These are phyloP conservation scores for Zoysia japonica DNA, from an alignment of 176 grass and related monocot species.

Conservation along the genomic window DNA sequence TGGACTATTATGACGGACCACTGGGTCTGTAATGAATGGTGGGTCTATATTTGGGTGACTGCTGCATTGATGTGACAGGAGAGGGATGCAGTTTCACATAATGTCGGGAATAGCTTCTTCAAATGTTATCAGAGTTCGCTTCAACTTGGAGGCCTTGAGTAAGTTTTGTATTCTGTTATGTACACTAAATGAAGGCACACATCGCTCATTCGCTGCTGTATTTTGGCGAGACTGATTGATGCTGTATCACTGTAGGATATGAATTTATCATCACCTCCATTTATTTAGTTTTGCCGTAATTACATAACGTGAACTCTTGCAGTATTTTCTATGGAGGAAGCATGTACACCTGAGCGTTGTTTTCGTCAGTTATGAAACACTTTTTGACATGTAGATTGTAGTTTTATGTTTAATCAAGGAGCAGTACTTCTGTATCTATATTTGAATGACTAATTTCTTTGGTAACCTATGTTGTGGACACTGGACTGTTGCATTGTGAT, in stretches of 20 bases:
- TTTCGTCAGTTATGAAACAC: too few species aligned
- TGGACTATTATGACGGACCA: constrained; percentile 12
- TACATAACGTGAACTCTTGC: too few species aligned
- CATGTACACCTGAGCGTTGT: too few species aligned
- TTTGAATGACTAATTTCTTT: too few species aligned
- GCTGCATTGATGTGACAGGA: constrained; percentile 39
- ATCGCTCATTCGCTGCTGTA: constrained; percentile 29
- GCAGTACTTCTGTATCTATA: too few species aligned
- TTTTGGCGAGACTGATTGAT: constrained; percentile 44
- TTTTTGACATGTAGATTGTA: too few species aligned
- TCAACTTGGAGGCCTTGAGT: constrained; percentile 38
- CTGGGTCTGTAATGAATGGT: constrained; percentile 29
- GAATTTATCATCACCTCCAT: too few species aligned
- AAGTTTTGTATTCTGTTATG: constrained; percentile 62
- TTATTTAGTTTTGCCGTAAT: too few species aligned
- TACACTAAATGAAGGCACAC: constrained; percentile 46
- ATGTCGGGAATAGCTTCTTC: constrained; percentile 27
- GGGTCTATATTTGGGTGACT: constrained; percentile 29
- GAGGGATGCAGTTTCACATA: constrained; percentile 11
- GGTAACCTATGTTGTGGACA: too few species aligned
- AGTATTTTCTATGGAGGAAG: too few species aligned
- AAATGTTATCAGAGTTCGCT: constrained; percentile 40
- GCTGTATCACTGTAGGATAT: constrained; percentile 4
- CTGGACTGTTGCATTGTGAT: too few species aligned
- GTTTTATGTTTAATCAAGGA: too few species aligned